phyloP scores from a whole-genome alignment of 2,329 filamentous ascomycete genomes.

The Phaeoacremonium minimum region DNA sequence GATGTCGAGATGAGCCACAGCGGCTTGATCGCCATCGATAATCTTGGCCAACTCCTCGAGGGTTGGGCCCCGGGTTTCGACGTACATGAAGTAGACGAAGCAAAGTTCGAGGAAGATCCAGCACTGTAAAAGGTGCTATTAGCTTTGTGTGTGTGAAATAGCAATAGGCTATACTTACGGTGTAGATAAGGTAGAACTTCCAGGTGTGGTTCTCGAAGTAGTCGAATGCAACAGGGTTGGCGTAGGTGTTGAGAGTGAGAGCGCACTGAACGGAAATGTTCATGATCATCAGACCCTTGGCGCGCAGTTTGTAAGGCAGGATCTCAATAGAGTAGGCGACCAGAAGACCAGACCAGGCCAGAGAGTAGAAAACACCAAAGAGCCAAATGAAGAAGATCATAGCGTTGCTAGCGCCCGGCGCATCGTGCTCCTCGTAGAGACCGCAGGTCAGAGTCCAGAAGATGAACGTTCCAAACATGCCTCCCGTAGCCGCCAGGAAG shows the following conservation, averaged over 20 bases:
- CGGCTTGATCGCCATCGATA: constrained; percentile 57
- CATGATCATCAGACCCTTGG: constrained; percentile 53
- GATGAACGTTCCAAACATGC: constrained; percentile 44
- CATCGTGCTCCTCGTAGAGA: constrained; percentile 34
- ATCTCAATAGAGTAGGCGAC: constrained; percentile 50
- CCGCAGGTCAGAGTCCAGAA: constrained; percentile 44
- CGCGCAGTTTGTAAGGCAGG: constrained; percentile 42
- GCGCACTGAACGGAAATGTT: constrained; percentile 52
- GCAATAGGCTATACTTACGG: constrained; percentile 26
- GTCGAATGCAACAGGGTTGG: constrained; percentile 50
- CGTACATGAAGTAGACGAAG: constrained; percentile 51
- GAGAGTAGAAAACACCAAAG: constrained; percentile 41
- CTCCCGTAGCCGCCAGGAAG: constrained; percentile 40
- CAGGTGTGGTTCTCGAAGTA: constrained; percentile 38
- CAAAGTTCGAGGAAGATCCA: constrained; percentile 52
- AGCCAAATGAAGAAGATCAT: constrained; percentile 39
- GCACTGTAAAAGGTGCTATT: constrained; percentile 18
- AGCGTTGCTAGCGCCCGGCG: constrained; percentile 29
- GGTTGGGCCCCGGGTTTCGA: constrained; percentile 61
- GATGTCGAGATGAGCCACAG: constrained; percentile 40
- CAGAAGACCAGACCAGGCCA: constrained; percentile 54
- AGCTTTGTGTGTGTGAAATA: background rate
- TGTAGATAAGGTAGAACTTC: constrained; percentile 55
- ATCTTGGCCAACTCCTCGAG: constrained; percentile 64
- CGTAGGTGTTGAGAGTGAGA: constrained; percentile 48